Evolutionary conservation across 306 rosid species (phyloP).

Genomic region (Lathyrus sativus): DNA sequence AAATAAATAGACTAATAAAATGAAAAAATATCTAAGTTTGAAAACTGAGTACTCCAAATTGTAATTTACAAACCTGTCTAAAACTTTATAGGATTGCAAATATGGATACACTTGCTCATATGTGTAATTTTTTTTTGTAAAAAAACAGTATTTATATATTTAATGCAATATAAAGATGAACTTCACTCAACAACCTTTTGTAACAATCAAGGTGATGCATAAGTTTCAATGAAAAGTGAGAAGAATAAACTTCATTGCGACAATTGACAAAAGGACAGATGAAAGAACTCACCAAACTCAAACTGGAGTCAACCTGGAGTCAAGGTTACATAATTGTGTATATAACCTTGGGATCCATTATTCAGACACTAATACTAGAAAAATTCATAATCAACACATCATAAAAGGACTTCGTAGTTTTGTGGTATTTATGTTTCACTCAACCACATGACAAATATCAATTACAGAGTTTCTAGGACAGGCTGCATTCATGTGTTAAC

Average conservation of each 20-base stretch:
- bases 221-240: conserved; percentile 29
- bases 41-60: no score
- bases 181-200: background rate
- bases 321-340: conserved; percentile 4
- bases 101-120: background rate
- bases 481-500: conserved; percentile 51
- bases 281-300: background rate
- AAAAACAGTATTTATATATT: background rate
- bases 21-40: no score
- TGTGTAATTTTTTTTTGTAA: background rate
- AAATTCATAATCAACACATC: conserved; percentile 22
- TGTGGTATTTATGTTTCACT: background rate
- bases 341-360: conserved; percentile 15
- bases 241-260: conserved; percentile 21
- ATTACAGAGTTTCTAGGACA: no score
- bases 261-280: background rate
- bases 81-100: background rate
- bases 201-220: background rate
- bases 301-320: background rate
- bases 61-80: no score
- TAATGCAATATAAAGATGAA: conserved; percentile 7
- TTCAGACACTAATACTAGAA: background rate
- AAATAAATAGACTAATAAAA: background rate
- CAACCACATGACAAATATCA: no score
- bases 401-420: conserved; percentile 29